Conservation (phyloP, 495 filamentous ascomycete genomes). For the Usnea hakonensis region DNA sequence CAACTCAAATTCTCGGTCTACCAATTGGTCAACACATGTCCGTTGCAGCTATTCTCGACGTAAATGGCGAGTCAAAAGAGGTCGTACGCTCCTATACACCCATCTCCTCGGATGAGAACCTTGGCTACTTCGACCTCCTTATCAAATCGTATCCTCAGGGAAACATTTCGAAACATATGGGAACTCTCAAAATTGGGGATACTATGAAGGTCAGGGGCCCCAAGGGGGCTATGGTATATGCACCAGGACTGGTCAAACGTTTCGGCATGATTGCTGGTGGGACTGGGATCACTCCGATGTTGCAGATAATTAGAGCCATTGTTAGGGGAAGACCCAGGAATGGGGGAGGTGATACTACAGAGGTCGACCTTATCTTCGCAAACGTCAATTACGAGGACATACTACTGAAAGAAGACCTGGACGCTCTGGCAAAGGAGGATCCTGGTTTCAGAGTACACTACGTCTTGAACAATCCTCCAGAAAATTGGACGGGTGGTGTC, state of each 20-base stretch:
- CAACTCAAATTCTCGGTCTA: constrained; percentile 78
- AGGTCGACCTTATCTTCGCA: constrained; percentile 91
- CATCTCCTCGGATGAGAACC: constrained; percentile 83
- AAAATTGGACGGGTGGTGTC: constrained; percentile 79
- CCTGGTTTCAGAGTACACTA: constrained; percentile 78
- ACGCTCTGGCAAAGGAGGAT: constrained; percentile 67
- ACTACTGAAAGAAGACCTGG: constrained; percentile 82
- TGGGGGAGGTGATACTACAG: constrained; percentile 68
- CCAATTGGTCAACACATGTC: constrained; percentile 99
- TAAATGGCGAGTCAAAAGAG: constrained; percentile 72
- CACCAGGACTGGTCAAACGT: constrained; percentile 84
- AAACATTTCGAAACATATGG: constrained; percentile 90
- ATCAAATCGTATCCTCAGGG: constrained; percentile 96
- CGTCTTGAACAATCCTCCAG: constrained; percentile 92
- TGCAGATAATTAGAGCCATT: constrained; percentile 88
- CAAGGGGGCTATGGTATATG: constrained; percentile 95
- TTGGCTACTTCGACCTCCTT: constrained; percentile 92
- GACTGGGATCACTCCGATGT: constrained; percentile 96
- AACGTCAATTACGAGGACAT: constrained; percentile 94
- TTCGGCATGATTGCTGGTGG: constrained; percentile 98
- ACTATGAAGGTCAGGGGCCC: constrained; percentile 83
- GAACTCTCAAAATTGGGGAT: constrained; percentile 71
- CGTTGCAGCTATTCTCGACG: constrained; percentile 58
- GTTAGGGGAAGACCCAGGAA: constrained; percentile 64
- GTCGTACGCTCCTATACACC: constrained; percentile 95